Evolutionary conservation across 257 asterid genomes (phyloP).

Genomic region (Osmanthus fragrans): DNA sequence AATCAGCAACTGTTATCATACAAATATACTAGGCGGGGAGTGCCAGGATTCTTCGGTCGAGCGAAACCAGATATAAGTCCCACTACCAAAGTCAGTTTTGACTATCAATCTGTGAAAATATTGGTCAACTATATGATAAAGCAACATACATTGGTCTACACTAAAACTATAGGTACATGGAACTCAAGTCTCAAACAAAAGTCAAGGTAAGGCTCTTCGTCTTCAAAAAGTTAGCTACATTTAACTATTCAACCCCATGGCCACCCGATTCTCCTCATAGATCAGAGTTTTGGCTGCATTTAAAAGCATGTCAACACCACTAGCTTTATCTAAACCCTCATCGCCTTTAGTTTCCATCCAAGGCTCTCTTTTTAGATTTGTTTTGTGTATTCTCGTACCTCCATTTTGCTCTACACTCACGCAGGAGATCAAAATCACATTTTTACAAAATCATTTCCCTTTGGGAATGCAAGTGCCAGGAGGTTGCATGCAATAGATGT

Average conservation of each 20-base stretch:
- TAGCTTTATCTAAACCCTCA: conserved; percentile 52
- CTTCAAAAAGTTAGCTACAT: conserved; percentile 4
- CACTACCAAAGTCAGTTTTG: conserved; percentile 19
- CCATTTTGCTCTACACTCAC: conserved; percentile 39
- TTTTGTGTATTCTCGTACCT: conserved; percentile 39
- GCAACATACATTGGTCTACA: conserved; percentile 9
- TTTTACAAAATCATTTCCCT: no score
- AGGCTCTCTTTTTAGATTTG: conserved; percentile 31
- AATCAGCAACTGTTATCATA: not conserved
- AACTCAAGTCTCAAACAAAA: not conserved
- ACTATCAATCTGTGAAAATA: conserved; percentile 31
- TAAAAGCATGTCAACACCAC: conserved; percentile 84
- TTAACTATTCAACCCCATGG: conserved; percentile 29
- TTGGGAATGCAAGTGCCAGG: no score
- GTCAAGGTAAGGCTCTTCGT: not conserved
- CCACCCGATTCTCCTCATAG: conserved; percentile 50
- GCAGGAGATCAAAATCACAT: no score
- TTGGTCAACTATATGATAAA: conserved; percentile 4
- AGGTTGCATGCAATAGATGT: no score
- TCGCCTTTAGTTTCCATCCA: conserved; percentile 13
- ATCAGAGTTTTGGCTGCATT: conserved; percentile 75
- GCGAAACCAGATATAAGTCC: not conserved
- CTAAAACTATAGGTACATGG: conserved; percentile 6
- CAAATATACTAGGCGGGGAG: not conserved
- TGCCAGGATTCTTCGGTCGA: conserved; percentile 11